phyloP scores from a whole-genome alignment of 306 rosid species.

The Gastrolobium bilobum region DNA sequence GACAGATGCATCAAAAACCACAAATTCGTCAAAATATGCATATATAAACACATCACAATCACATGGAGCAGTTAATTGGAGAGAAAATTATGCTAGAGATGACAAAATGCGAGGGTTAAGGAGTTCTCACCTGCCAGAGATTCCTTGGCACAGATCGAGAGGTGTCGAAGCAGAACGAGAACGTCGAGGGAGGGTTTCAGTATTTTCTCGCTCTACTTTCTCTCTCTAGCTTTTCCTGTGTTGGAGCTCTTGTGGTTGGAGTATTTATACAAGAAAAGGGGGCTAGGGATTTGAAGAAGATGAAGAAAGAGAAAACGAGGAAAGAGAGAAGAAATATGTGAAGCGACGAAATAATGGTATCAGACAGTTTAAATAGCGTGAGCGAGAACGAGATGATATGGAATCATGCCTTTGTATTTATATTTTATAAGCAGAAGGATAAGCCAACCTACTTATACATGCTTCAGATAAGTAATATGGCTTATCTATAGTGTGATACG shows the following conservation, averaged over 20 bases:
- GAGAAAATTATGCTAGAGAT: conserved; percentile 29
- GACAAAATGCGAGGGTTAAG: conserved; percentile 43
- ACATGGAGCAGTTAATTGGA: conserved; percentile 29
- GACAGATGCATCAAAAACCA: conserved; percentile 11
- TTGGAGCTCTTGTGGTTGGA: conserved; percentile 58
- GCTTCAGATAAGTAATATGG: accelerated
- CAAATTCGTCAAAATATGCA: conserved; percentile 1
- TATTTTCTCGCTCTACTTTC: conserved; percentile 74
- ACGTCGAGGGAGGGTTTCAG: conserved; percentile 56
- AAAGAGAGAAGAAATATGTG: conserved; percentile 52
- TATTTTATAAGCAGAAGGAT: conserved; percentile 52
- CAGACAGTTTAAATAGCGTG: conserved; percentile 93
- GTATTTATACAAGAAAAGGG: conserved; percentile 76
- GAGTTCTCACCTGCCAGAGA: conserved; percentile 56
- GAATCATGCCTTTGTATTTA: conserved; percentile 27
- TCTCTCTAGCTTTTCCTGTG: conserved; percentile 72
- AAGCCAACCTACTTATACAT: accelerated
- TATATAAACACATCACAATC: conserved; percentile 23
- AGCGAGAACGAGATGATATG: conserved; percentile 59
- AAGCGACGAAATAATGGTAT: conserved; percentile 75
- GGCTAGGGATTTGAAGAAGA: conserved; percentile 88
- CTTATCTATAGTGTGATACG: conserved; percentile 28
- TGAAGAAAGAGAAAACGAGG: conserved; percentile 55
- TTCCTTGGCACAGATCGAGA: conserved; percentile 79
- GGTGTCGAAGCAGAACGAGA: conserved; percentile 53